These are phyloP conservation scores for Leishmania tarentolae DNA, from an alignment of 208 protist species.

Conservation along the genomic window DNA sequence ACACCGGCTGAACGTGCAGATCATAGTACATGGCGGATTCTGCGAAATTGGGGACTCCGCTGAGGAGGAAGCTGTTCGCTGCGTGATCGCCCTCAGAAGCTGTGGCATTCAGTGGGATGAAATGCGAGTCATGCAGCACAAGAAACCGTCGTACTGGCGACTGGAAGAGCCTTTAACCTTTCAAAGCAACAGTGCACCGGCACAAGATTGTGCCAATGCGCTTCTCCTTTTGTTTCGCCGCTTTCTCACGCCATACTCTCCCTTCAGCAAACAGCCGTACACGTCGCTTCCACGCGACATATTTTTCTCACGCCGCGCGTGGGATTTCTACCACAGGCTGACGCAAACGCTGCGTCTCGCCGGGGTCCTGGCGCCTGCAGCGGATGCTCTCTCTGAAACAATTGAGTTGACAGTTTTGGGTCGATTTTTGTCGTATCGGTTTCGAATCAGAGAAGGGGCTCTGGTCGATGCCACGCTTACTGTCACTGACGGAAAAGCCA, in stretches of 20 bases:
- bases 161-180: constrained; percentile 1
- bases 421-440: constrained; percentile 61
- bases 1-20: constrained; percentile 31
- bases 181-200: not conserved
- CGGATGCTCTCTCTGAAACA: constrained; percentile 15
- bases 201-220: constrained; percentile 26
- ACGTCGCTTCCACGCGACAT: constrained; percentile 38
- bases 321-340: constrained; percentile 39
- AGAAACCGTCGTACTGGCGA: constrained; percentile 10
- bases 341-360: constrained; percentile 36
- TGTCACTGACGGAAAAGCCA: constrained; percentile 60
- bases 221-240: constrained; percentile 72
- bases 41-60: constrained; percentile 38
- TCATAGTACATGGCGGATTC: constrained; percentile 50
- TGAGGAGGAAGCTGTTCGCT: constrained; percentile 46
- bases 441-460: constrained; percentile 35
- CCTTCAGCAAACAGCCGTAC: constrained; percentile 50
- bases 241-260: constrained; percentile 52
- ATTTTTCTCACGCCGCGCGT: constrained; percentile 45
- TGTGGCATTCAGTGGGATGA: constrained; percentile 21
- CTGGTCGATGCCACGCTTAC: constrained; percentile 29
- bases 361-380: constrained; percentile 33
- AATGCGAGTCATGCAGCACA: constrained; percentile 19
- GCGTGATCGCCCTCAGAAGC: constrained; percentile 16
- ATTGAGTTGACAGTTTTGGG: constrained; percentile 63